Evolutionary conservation across 2,329 filamentous ascomycete species (phyloP).

Genomic region (Penicillium brevicompactum): DNA sequence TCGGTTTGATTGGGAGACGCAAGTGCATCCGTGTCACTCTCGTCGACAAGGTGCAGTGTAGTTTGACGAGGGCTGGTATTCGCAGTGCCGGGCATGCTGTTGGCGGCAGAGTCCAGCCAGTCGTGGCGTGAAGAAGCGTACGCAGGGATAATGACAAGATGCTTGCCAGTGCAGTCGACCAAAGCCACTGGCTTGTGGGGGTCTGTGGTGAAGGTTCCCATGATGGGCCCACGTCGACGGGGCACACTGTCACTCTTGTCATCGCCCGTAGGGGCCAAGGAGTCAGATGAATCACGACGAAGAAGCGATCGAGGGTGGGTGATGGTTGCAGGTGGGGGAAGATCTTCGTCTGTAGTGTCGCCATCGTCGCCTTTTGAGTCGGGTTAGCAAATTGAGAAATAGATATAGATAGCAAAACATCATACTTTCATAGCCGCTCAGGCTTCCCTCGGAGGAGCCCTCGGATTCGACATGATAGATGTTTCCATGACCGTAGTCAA

Average conservation of each 20-base stretch:
- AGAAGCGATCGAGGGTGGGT: conserved; percentile 53
- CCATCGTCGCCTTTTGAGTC: conserved; percentile 56
- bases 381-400: conserved; percentile 48
- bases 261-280: conserved; percentile 47
- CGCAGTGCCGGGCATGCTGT: conserved; percentile 45
- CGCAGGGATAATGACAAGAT: conserved; percentile 50
- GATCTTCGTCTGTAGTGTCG: conserved; percentile 63
- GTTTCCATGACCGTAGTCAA: conserved; percentile 44
- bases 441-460: conserved; percentile 35
- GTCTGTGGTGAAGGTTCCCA: conserved; percentile 52
- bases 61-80: conserved; percentile 46
- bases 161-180: conserved; percentile 51
- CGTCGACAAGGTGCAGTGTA: conserved; percentile 43
- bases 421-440: conserved; percentile 63
- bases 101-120: conserved; percentile 47
- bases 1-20: conserved; percentile 40
- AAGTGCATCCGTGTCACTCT: conserved; percentile 49
- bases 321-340: conserved; percentile 51
- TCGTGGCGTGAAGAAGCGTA: conserved; percentile 50
- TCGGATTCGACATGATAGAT: conserved; percentile 50
- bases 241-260: conserved; percentile 34
- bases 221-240: conserved; percentile 48
- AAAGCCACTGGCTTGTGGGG: conserved; percentile 51
- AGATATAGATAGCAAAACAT: conserved; percentile 27
- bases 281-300: conserved; percentile 50